phyloP scores from a whole-genome alignment of 148 eudicot genomes.

The Limonium bicolor region DNA sequence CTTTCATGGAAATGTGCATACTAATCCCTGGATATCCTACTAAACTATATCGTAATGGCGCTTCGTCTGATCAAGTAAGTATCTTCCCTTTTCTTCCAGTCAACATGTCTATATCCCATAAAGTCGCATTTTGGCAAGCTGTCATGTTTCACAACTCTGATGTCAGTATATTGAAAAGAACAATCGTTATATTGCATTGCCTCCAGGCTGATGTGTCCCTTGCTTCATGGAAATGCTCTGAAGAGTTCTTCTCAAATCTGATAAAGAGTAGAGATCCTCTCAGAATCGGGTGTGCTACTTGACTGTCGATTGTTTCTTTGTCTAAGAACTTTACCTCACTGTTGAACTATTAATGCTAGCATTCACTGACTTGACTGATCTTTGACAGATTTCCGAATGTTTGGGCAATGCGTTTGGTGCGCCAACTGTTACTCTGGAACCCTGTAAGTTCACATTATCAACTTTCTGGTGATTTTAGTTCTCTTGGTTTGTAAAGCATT shows the following conservation, averaged over 20 bases:
- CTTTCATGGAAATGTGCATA: constrained; percentile 96
- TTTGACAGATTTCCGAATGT: constrained; percentile 76
- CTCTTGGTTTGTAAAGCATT: no score
- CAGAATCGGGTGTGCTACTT: constrained; percentile 61
- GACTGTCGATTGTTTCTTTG: not conserved
- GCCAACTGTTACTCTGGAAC: constrained; percentile 80
- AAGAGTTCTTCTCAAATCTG: constrained; percentile 74
- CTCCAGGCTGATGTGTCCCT: constrained; percentile 49
- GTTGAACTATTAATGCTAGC: not conserved
- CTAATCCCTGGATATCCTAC: constrained; percentile 57
- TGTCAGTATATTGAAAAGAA: not conserved
- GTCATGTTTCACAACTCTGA: not conserved
- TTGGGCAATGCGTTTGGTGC: constrained; percentile 86
- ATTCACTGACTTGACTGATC: no score
- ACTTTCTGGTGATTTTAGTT: no score
- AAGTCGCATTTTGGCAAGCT: not conserved
- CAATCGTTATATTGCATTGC: not conserved
- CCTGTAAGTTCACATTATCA: constrained; percentile 76
- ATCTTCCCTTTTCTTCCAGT: not conserved
- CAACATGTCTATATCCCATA: not conserved
- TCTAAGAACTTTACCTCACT: not conserved
- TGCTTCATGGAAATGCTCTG: constrained; percentile 98
- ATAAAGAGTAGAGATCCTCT: constrained; percentile 88
- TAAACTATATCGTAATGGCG: constrained; percentile 26
- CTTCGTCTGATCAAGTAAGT: constrained; percentile 34